Percentiles rank a stretch among this genome's conserved stretches.
These are phyloP conservation scores for Oenanthe sinensis DNA, from an alignment of 129 eudicot genomes.

Conservation along the genomic window DNA sequence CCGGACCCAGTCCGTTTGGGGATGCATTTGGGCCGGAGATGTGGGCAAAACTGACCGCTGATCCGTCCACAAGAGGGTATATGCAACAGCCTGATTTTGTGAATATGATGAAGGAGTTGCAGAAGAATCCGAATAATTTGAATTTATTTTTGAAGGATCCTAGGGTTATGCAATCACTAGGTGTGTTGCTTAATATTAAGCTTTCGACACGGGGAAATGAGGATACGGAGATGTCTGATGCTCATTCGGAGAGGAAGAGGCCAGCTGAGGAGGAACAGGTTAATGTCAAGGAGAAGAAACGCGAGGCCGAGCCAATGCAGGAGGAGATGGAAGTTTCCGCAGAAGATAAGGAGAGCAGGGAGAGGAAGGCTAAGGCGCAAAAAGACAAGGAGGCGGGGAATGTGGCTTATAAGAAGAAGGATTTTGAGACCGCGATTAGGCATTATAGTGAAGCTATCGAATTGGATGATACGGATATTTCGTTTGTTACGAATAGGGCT, in stretches of 20 bases:
- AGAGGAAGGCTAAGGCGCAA: constrained; percentile 54
- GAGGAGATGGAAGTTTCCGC: constrained; percentile 55
- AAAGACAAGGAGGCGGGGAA: constrained; percentile 89
- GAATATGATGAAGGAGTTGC: constrained; percentile 73
- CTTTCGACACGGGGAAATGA: constrained; percentile 31
- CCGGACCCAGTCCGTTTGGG: constrained; percentile 44
- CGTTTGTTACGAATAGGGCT: constrained; percentile 81
- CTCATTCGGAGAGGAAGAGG: constrained; percentile 41
- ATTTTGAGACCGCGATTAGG: constrained; percentile 72
- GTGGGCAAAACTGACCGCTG: constrained; percentile 84
- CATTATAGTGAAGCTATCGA: constrained; percentile 61
- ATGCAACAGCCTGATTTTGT: constrained; percentile 85
- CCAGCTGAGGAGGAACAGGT: constrained; percentile 37
- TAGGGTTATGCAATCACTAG: constrained; percentile 91
- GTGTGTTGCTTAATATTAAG: constrained; percentile 64
- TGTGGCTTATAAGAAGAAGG: constrained; percentile 94
- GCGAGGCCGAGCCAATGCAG: constrained; percentile 20
- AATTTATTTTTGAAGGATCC: constrained; percentile 80
- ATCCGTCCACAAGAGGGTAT: constrained; percentile 52
- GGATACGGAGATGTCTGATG: constrained; percentile 42
- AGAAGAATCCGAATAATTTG: constrained; percentile 68
- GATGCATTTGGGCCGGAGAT: constrained; percentile 95
- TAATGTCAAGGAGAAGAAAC: constrained; percentile 53
- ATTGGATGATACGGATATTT: constrained; percentile 72
- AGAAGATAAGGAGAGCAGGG: constrained; percentile 58